These are phyloP conservation scores for Carex arenaria DNA, from an alignment of 202 grass and related monocot genomes.

Conservation along the genomic window DNA sequence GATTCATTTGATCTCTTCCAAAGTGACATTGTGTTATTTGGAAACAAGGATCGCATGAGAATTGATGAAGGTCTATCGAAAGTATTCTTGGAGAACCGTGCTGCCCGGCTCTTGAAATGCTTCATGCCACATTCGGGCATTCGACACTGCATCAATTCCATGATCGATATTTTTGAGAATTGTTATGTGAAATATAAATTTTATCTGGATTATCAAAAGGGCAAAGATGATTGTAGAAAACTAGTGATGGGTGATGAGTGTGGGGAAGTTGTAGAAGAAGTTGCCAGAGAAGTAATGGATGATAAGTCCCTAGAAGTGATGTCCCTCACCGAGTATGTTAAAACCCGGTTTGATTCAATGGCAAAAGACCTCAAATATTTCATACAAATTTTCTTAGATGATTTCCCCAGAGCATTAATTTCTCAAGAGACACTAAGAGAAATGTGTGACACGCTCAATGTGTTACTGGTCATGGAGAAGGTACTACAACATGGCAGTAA, in stretches of 20 bases:
- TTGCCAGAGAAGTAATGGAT: not conserved
- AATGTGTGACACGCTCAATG: not conserved
- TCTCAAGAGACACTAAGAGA: slow-evolving; percentile 4
- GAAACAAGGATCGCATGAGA: slow-evolving; percentile 47
- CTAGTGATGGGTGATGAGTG: not conserved
- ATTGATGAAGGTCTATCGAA: not conserved
- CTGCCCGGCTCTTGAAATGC: slow-evolving; percentile 26
- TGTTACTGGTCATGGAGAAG: not conserved
- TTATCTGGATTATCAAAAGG: not conserved
- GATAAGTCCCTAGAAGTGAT: not conserved
- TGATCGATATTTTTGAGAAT: slow-evolving; percentile 25
- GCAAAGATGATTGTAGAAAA: not conserved
- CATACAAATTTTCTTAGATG: slow-evolving; percentile 38
- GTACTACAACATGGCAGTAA: not conserved
- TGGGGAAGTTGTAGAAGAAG: not conserved
- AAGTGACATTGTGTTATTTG: slow-evolving; percentile 54
- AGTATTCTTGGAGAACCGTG: slow-evolving; percentile 48
- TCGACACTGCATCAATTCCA: slow-evolving; percentile 13
- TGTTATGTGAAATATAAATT: not conserved
- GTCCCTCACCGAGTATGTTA: slow-evolving; percentile 49
- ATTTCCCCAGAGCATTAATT: slow-evolving; percentile 44
- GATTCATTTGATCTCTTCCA: not conserved
- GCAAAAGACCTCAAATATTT: slow-evolving; percentile 34
- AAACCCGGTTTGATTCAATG: slow-evolving; percentile 33
- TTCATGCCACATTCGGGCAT: slow-evolving; percentile 28